Base-by-base conservation (phyloP, 2,329 filamentous ascomycete species). In the Nemania abortiva region DNA sequence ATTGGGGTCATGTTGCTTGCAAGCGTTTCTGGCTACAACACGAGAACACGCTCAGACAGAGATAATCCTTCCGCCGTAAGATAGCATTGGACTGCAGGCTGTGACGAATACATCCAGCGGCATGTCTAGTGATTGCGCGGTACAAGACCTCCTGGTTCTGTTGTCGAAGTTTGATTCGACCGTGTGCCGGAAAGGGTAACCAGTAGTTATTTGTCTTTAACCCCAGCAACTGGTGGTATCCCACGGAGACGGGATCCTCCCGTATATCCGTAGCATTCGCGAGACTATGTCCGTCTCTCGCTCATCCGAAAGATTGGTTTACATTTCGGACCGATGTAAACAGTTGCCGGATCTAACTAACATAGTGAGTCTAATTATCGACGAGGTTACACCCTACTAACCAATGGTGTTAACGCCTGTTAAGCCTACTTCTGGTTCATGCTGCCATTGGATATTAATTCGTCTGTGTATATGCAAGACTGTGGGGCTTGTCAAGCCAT, bases 11-110 rank as follows among this genome's bases (percentile, higher is more conserved):
- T 80, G 84, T 88, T 70, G 88, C 89, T 22, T 98, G 95, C 81
- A 89, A 89, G 78, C 91, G 92, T 70, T 97, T 97, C 77, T 98
- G 95, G 95, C 83, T 91, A 68, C 85, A 91, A 74, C 91, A 97
- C 79, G 92, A 92, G 79, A 85, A 85, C 62, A 85, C 85, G 66
- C 82, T 97, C 72, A 88, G 89, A 71, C 91, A 92, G 75, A 87
- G 91, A 75, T 96, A 70, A 53, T 22, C n/a, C 47, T 42, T 22
- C 27, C 47, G 24, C 42, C 56, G 24, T 45, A 24, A 50, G 39
- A 53, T 37, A 56, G 53, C 22, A 49, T 67, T 20, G 49, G 27
- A 58, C 18, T 64, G 34, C 29, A 18, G 53, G 15, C 59, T 67
- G 58, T 66, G 54, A 58, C 49, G 29, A 56, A 65, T 66, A 50